Evolutionary conservation across 208 protist genomes (phyloP).

Genomic region (Entamoeba invadens): DNA sequence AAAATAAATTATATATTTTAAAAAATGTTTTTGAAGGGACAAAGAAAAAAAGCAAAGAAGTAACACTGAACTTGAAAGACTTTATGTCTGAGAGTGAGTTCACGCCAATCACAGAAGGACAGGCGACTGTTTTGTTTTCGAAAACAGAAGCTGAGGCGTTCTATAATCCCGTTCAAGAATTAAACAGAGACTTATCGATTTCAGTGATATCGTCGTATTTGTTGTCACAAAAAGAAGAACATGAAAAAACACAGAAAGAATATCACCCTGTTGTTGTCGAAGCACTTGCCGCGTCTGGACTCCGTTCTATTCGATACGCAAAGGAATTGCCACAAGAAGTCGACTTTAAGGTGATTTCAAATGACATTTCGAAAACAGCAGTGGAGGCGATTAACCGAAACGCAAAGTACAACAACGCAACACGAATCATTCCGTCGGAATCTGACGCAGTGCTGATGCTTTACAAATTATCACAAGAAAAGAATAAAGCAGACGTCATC

Average conservation of each 20-base stretch:
- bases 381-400: neutral
- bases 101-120: neutral
- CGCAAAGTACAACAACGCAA: neutral
- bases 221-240: neutral
- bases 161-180: conserved; percentile 19
- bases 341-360: conserved; percentile 3
- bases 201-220: neutral
- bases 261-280: conserved; percentile 4
- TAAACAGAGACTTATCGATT: conserved; percentile 22
- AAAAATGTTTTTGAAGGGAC: too few relatives aligned
- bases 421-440: neutral
- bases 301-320: conserved; percentile 15
- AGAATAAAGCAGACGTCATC: conserved; percentile 8
- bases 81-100: neutral
- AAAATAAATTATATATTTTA: too few relatives aligned
- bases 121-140: neutral
- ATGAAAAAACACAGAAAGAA: neutral
- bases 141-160: neutral
- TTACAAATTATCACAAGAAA: neutral
- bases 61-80: too few relatives aligned
- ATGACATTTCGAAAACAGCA: conserved; percentile 17
- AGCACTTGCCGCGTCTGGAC: conserved; percentile 19
- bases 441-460: conserved; percentile 11
- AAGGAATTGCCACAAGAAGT: conserved; percentile 7
- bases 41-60: too few relatives aligned